Base-by-base conservation (phyloP, 2,329 filamentous ascomycete species). In the Cercospora sesami region DNA sequence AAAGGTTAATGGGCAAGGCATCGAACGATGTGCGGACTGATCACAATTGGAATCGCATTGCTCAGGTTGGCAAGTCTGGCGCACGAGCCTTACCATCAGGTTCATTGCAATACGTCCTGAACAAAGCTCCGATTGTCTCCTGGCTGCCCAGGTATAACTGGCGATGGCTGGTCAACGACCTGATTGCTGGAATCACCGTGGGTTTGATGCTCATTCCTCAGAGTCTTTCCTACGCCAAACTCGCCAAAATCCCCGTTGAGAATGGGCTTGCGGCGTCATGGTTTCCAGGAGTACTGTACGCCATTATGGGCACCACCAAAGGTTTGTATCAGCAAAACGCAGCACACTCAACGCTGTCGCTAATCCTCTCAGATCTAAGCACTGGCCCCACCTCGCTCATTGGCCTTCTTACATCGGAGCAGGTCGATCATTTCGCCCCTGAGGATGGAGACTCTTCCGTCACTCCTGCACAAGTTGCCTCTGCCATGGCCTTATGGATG, bases 341-440 rank as follows among this genome's bases (percentile, higher is more conserved):
- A 7, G 12, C 10, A 21, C 9, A 3, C 21, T n/a, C 28, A 12
- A 58, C n/a, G 12, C 21, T 33, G 7, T n/a, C 12, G 16, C 48
- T 55, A 10, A 55, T 16, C 16, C 26, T 30, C 5, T 55, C 51
- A 87, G 87, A 89, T 75, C 77, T 90, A 4, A 89, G 87, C 0
- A 86, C 85, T 0, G 87, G 88, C 4, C 88, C 88, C 12, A 90
- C 88, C 0, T 89, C 87, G 0, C 84, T 90, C 28, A 84, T 90
- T 66, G 87, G 87, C 7, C 83, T 90, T 1, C 80, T 90, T 28
- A 90, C 87, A 0, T 85, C 86, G 16, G 85, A 89, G 68, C 87
- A 89, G 57, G 82, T 90, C 31, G 77, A 81, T 21, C 83, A 86
- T 45, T 66, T 66, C 31, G 55, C 60, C 21, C 60, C 64, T n/a